A percentile compares a stretch with the other conserved stretches of the same genome.
Evolutionary conservation across 768 basidiomycete genomes (phyloP).

Genomic region (Mycena rosella): DNA sequence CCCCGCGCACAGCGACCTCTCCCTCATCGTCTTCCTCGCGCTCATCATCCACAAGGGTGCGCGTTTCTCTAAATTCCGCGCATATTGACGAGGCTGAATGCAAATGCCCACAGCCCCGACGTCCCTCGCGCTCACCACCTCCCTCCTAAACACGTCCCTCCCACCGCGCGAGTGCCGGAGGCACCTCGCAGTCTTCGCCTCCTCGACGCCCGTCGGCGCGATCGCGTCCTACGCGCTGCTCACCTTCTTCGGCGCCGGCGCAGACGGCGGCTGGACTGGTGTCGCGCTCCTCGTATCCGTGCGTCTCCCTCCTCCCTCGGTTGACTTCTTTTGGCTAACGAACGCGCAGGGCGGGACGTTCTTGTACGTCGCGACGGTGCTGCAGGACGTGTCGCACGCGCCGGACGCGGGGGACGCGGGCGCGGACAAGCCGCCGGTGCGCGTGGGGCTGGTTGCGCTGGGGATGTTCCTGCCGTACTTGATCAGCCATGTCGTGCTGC

Average conservation of each 20-base stretch:
- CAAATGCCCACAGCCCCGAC: conserved; percentile 76
- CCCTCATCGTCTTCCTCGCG: conserved; percentile 90
- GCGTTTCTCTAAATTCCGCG: background rate
- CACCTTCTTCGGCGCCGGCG: conserved; percentile 61
- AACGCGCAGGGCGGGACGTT: conserved; percentile 86
- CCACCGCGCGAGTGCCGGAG: conserved; percentile 76
- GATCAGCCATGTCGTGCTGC: conserved; percentile 63
- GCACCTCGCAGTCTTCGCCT: conserved; percentile 82
- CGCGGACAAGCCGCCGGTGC: conserved; percentile 56
- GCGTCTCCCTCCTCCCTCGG: conserved; percentile 44
- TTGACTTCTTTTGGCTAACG: conserved; percentile 8
- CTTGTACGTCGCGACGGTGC: conserved; percentile 92
- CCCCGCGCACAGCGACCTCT: conserved; percentile 60
- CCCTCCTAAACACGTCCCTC: conserved; percentile 83
- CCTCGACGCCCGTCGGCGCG: conserved; percentile 88
- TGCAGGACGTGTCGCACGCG: conserved; percentile 77
- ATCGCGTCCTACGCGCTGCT: conserved; percentile 81
- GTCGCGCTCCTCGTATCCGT: conserved; percentile 89
- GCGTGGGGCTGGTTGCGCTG: conserved; percentile 65
- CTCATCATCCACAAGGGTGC: conserved; percentile 92
- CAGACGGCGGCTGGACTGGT: conserved; percentile 72
- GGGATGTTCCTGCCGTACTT: conserved; percentile 83
- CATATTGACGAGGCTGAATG: too few species aligned
- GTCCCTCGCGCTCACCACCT: conserved; percentile 88
- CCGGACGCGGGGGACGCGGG: conserved; percentile 36